Conservation (phyloP, 2,329 filamentous ascomycete genomes). For the Aspergillus udagawae region DNA sequence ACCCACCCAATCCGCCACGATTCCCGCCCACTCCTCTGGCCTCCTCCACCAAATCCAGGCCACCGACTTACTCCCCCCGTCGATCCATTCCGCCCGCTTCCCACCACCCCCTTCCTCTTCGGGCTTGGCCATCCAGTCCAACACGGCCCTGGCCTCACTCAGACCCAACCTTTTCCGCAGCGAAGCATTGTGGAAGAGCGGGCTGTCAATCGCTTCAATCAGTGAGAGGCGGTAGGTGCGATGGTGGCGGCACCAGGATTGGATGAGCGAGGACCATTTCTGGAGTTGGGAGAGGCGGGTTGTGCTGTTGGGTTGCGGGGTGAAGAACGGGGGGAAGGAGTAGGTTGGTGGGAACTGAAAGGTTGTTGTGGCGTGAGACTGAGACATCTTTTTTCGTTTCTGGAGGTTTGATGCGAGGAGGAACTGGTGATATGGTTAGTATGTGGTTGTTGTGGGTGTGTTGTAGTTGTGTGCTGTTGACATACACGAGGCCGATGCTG, state of each 20-base stretch:
- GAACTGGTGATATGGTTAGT: neutral
- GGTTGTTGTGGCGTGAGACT: conserved; percentile 9
- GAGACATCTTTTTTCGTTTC: neutral
- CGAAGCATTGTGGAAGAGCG: conserved; percentile 51
- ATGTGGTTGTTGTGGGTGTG: no score
- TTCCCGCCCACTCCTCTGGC: conserved; percentile 83
- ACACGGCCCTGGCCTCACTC: conserved; percentile 50
- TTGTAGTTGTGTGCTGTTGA: no score
- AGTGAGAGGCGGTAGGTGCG: conserved; percentile 72
- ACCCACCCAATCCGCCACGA: conserved; percentile 67
- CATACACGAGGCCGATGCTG: neutral
- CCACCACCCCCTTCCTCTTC: conserved; percentile 46
- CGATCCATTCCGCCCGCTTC: conserved; percentile 58
- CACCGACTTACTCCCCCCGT: conserved; percentile 47
- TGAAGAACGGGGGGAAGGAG: conserved; percentile 53
- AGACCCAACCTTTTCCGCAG: conserved; percentile 46
- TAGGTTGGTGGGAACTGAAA: conserved; percentile 42
- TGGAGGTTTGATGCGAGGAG: no score
- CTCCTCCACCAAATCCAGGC: conserved; percentile 81
- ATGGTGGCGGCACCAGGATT: conserved; percentile 75
- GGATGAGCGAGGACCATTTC: conserved; percentile 84
- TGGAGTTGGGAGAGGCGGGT: conserved; percentile 54
- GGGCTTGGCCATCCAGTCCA: conserved; percentile 53
- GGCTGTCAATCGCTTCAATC: conserved; percentile 55
- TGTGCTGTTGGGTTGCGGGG: conserved; percentile 43